Conservation (phyloP, 140 eudicot species). For the Flaveria floridana region DNA sequence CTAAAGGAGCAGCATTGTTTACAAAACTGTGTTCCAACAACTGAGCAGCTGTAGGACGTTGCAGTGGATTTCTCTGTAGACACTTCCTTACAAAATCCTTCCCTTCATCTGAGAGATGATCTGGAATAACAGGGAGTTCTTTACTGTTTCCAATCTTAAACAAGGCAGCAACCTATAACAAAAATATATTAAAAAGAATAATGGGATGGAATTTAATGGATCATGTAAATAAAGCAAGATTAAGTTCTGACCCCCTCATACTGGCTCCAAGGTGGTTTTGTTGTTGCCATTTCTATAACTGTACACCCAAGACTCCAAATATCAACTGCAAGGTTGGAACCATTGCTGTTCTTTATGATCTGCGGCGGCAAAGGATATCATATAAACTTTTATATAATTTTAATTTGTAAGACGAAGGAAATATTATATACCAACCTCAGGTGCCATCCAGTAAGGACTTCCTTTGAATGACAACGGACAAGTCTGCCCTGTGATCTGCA, state of each 20-base stretch:
- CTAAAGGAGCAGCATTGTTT: slow-evolving; percentile 58
- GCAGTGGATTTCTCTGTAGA: slow-evolving; percentile 71
- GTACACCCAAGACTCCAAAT: slow-evolving; percentile 99
- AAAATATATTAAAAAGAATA: slow-evolving; percentile 14
- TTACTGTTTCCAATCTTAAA: slow-evolving; percentile 91
- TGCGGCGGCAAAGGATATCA: slow-evolving; percentile 22
- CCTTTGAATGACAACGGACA: slow-evolving; percentile 79
- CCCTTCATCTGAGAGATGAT: slow-evolving; percentile 77
- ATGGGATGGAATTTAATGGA: not conserved
- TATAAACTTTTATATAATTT: not conserved
- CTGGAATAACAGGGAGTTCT: slow-evolving; percentile 87
- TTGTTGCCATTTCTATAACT: slow-evolving; percentile 93
- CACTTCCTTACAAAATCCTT: slow-evolving; percentile 80
- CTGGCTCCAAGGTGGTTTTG: slow-evolving; percentile 99
- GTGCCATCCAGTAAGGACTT: slow-evolving; percentile 97
- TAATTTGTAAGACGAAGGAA: not conserved
- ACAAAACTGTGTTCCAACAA: slow-evolving; percentile 85
- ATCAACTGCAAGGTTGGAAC: slow-evolving; percentile 81
- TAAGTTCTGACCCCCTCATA: slow-evolving; percentile 80
- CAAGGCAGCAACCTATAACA: slow-evolving; percentile 77
- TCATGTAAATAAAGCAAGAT: not conserved
- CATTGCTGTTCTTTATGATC: slow-evolving; percentile 75
- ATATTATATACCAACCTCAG: slow-evolving; percentile 58
- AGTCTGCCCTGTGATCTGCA: slow-evolving; percentile 78
- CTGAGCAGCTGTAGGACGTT: slow-evolving; percentile 78